A percentile compares a stretch with the other conserved stretches of the same genome.
phyloP scores from a whole-genome alignment of 768 basidiomycete genomes.

The Gloeophyllum trabeum region DNA sequence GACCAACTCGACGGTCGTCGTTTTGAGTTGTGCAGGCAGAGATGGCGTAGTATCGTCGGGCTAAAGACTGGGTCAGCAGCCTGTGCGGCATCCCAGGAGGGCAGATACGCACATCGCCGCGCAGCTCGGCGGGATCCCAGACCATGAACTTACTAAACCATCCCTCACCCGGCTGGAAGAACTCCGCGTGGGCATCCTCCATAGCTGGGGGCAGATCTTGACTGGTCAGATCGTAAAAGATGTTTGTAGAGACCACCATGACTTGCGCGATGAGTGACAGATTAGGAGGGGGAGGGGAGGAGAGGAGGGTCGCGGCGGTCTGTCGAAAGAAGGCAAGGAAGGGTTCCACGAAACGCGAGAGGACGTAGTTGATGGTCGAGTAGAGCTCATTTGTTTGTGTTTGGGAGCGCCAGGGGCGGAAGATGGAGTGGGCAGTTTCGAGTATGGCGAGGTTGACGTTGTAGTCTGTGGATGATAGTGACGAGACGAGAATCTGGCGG shows the following conservation, averaged over 20 bases:
- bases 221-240: slow-evolving; percentile 90
- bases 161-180: slow-evolving; percentile 61
- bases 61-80: slow-evolving; percentile 20
- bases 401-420: slow-evolving; percentile 85
- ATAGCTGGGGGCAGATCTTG: slow-evolving; percentile 93
- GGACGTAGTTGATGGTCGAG: slow-evolving; percentile 84
- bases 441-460: slow-evolving; percentile 83
- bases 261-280: slow-evolving; percentile 54
- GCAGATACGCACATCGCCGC: slow-evolving; percentile 47
- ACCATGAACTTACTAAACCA: slow-evolving; percentile 73
- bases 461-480: slow-evolving; percentile 73
- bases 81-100: neutral
- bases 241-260: slow-evolving; percentile 69
- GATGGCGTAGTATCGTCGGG: slow-evolving; percentile 77
- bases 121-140: slow-evolving; percentile 66
- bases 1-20: slow-evolving; percentile 80
- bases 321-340: slow-evolving; percentile 79
- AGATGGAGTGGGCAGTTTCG: slow-evolving; percentile 93
- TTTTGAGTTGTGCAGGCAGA: slow-evolving; percentile 83
- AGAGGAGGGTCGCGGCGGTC: slow-evolving; percentile 42
- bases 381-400: slow-evolving; percentile 82
- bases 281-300: slow-evolving; percentile 23
- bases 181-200: slow-evolving; percentile 77
- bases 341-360: slow-evolving; percentile 70
- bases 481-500: slow-evolving; percentile 75